These are phyloP conservation scores for Blastocystis hominis DNA, from an alignment of 352 stramenopile genomes.

Conservation along the genomic window DNA sequence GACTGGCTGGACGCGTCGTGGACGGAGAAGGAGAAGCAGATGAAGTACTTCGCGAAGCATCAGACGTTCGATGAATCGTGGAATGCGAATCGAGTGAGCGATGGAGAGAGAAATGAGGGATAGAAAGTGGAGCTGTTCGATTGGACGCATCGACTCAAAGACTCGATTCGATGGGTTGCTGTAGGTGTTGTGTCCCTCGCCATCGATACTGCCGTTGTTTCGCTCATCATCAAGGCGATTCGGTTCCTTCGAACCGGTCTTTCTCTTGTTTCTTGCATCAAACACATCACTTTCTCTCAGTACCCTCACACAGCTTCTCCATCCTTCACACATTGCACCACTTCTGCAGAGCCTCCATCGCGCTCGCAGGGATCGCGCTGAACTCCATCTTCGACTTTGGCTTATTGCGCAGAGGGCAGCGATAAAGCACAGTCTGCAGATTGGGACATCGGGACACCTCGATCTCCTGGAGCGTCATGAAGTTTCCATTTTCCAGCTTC, in stretches of 20 bases:
- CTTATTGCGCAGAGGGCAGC: too few relatives aligned
- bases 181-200: neutral
- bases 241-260: neutral
- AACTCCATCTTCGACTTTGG: too few relatives aligned
- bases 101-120: neutral
- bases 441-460: neutral
- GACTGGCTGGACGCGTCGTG: slow-evolving; percentile 19
- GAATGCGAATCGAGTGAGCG: neutral
- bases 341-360: too few relatives aligned
- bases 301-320: too few relatives aligned
- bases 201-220: neutral
- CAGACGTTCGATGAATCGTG: slow-evolving; percentile 21
- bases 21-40: slow-evolving; percentile 37
- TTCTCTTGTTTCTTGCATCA: neutral
- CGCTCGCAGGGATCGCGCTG: too few relatives aligned
- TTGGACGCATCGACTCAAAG: neutral
- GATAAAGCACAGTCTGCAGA: too few relatives aligned
- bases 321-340: too few relatives aligned
- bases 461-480: neutral
- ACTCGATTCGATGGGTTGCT: neutral
- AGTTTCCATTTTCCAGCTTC: neutral
- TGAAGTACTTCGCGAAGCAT: slow-evolving; percentile 53
- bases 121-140: slow-evolving; percentile 46
- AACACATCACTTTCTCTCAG: neutral
- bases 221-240: neutral